Percentiles rank a stretch among this genome's conserved stretches.
Conservation (phyloP, 1,284 basidiomycete species). For the Marasmius sp. region DNA sequence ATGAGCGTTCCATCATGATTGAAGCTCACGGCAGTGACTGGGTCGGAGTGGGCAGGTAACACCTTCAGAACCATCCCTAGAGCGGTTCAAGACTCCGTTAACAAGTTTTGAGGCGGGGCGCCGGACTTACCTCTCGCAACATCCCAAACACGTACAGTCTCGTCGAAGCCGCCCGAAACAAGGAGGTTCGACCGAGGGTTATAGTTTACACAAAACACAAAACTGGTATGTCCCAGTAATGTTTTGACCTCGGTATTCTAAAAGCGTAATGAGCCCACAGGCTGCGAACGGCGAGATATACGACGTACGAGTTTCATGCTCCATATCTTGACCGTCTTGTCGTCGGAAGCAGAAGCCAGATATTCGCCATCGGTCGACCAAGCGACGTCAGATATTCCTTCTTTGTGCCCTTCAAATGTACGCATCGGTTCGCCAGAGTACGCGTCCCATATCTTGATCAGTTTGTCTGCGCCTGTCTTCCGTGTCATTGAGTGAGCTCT, state of each 20-base stretch:
- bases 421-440: constrained; percentile 69
- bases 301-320: constrained; percentile 60
- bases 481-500: constrained; percentile 18
- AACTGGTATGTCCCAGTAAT: constrained; percentile 86
- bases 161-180: constrained; percentile 92
- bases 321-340: constrained; percentile 85
- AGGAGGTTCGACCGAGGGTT: constrained; percentile 87
- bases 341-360: constrained; percentile 89
- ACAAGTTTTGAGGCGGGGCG: background rate
- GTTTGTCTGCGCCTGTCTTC: constrained; percentile 76
- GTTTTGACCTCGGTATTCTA: constrained; percentile 62
- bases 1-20: constrained; percentile 94
- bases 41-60: constrained; percentile 94
- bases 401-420: constrained; percentile 69
- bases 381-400: constrained; percentile 87
- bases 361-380: constrained; percentile 83
- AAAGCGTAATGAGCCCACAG: constrained; percentile 2
- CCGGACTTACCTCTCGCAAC: constrained; percentile 72
- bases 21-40: constrained; percentile 91
- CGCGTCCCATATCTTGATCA: constrained; percentile 77
- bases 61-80: constrained; percentile 77
- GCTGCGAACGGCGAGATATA: constrained; percentile 1
- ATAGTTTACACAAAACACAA: constrained; percentile 91
- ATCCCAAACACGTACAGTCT: constrained; percentile 95
- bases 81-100: background rate